These are phyloP conservation scores for Fallopia convolvulus DNA, from an alignment of 148 eudicot genomes.

Conservation along the genomic window DNA sequence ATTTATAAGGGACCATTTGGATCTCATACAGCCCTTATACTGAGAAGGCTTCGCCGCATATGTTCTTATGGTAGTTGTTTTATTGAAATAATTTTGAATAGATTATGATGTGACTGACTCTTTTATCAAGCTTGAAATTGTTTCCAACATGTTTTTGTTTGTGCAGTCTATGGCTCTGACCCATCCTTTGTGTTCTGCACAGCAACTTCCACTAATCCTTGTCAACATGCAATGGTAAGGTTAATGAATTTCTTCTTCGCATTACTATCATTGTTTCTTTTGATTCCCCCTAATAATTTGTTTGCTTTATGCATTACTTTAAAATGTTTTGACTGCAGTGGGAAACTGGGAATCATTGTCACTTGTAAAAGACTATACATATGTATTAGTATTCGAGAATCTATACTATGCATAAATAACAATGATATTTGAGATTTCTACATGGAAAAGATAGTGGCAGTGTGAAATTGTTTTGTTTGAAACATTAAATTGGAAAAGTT, in stretches of 20 bases:
- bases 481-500: neutral
- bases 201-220: constrained; percentile 90
- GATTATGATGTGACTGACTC: neutral
- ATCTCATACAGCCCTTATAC: constrained; percentile 81
- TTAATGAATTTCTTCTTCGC: neutral
- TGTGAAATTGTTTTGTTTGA: neutral
- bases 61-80: constrained; percentile 77
- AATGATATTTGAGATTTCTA: neutral
- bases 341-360: neutral
- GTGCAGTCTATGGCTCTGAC: constrained; percentile 82
- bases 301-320: neutral
- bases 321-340: neutral
- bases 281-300: neutral
- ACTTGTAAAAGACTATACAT: no score
- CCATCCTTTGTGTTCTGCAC: constrained; percentile 88
- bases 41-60: constrained; percentile 80
- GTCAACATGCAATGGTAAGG: constrained; percentile 86
- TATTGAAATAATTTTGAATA: neutral
- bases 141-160: constrained; percentile 18
- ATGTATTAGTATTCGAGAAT: neutral
- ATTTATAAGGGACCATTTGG: constrained; percentile 93
- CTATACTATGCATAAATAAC: neutral
- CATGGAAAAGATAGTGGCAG: neutral
- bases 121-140: neutral
- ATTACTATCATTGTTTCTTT: neutral